Conservation (phyloP, 768 basidiomycete species). For the Phanerochaete carnosa region DNA sequence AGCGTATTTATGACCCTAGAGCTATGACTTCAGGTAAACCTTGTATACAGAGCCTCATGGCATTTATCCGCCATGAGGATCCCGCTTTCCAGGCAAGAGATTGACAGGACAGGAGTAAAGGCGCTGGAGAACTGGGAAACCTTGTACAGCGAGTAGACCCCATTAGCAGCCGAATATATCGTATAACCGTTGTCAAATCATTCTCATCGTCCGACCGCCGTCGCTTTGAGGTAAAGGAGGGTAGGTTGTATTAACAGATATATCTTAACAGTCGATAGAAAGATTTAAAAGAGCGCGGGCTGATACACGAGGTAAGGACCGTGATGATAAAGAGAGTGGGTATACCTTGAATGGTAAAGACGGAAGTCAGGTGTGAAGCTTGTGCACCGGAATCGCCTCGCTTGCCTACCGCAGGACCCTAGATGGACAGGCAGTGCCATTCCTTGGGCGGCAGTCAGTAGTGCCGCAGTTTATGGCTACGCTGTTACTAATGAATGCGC, state of each 20-base stretch:
- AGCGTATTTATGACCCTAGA: background rate
- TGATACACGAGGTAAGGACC: background rate
- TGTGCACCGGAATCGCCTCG: background rate
- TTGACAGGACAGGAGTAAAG: background rate
- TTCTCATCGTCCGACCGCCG: too few species aligned
- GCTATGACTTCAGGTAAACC: background rate
- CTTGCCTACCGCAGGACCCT: background rate
- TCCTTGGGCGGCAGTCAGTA: background rate
- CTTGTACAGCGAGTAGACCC: background rate
- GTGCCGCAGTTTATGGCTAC: too few species aligned
- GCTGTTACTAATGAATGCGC: too few species aligned
- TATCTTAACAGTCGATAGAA: too few species aligned
- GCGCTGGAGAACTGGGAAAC: background rate
- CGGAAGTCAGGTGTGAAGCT: background rate
- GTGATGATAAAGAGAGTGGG: background rate
- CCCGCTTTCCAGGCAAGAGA: background rate
- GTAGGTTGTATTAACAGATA: too few species aligned
- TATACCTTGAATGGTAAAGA: background rate
- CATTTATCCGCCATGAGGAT: background rate
- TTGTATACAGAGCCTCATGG: background rate
- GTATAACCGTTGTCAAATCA: too few species aligned
- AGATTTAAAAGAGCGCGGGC: background rate
- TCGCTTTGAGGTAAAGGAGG: too few species aligned
- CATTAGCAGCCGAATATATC: background rate
- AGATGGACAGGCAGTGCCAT: background rate